These are phyloP conservation scores for Trichophyton benhamiae DNA, from an alignment of 2,329 filamentous ascomycete genomes.

Conservation along the genomic window DNA sequence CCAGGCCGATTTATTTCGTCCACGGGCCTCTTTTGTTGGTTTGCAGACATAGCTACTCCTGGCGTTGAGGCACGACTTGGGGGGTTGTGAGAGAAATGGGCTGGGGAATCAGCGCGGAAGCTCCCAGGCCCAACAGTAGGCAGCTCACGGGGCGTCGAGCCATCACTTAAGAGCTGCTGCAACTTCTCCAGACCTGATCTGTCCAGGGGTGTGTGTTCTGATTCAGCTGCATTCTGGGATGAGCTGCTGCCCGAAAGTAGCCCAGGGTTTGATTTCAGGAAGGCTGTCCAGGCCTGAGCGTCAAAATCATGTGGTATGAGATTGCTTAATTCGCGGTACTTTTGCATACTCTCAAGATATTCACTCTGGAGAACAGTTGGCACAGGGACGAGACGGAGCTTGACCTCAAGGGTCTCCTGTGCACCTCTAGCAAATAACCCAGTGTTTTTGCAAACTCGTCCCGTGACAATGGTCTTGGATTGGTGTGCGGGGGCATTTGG, in stretches of 20 bases:
- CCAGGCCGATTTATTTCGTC: conserved; percentile 45
- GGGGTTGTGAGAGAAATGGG: conserved; percentile 25
- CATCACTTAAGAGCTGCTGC: conserved; percentile 34
- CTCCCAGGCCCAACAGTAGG: conserved; percentile 21
- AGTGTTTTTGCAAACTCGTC: conserved; percentile 76
- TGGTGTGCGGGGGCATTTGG: conserved; percentile 45
- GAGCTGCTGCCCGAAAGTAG: conserved; percentile 20
- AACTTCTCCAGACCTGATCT: conserved; percentile 34
- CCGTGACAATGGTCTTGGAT: conserved; percentile 62
- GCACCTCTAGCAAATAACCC: conserved; percentile 69
- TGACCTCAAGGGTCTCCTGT: conserved; percentile 86
- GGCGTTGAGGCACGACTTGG: conserved; percentile 30
- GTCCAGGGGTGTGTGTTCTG: conserved; percentile 25
- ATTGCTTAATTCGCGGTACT: conserved; percentile 47
- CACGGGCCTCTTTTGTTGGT: conserved; percentile 18
- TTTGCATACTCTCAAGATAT: conserved; percentile 49
- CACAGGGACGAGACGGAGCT: conserved; percentile 70
- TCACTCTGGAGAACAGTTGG: conserved; percentile 51
- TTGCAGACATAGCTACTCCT: conserved; percentile 17
- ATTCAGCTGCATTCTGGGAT: conserved; percentile 17
- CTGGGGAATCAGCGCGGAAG: conserved; percentile 27
- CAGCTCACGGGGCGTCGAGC: conserved; percentile 33
- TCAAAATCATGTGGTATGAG: conserved; percentile 51
- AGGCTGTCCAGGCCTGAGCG: conserved; percentile 63
- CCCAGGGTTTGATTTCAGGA: conserved; percentile 57